Evolutionary conservation across 2,329 filamentous ascomycete genomes (phyloP), one percentile per base, ranked within the genome.

Genomic region (Colletotrichum tabaci): DNA sequence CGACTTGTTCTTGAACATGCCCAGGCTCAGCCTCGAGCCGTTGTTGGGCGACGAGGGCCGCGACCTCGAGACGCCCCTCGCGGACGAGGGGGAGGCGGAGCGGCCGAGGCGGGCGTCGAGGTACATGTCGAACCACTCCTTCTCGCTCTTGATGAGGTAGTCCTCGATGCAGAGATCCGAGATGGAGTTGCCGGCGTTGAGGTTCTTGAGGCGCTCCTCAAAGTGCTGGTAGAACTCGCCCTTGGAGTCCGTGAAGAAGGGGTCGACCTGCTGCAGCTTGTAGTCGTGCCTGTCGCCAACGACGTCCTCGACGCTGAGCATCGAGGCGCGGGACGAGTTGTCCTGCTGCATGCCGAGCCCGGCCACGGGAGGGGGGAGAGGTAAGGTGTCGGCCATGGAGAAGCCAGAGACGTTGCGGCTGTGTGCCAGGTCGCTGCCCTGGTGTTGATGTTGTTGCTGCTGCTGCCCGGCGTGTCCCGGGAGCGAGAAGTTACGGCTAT

Each of bases 161-260:
- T 90, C 86, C 75, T 92, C 91, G 71, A 92, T 91, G 76, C 90
- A 92, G 12, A 92, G 81, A 26, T 87, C 82, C 0, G 82, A 85
- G 70, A 89, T 86, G 0, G 89, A 91, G 72, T 87, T 91, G 71
- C 85, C 83, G 10, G 87, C 88, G 63, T 77, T 79, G 23, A 92
- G 82, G 2, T 80, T 79, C 44, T 88, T 86, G 3, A 92, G 84
- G 75, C 84, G 87, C 77, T 87, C 85, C 71, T 89, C 87, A 73
- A 91, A 92, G 1, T 82, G 84, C 72, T 84, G 84, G 74, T 88
- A 90, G 78, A 90, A 92, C 73, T 90, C 84, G 46, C 89, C 90
- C 42, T 85, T 89, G 55, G 87, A 86, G 77, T 92, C 91, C 6
- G 88, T 92, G 81, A 93, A 93, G 81, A 90, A 91, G 4, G 90